Base-by-base conservation (phyloP, 208 protist species). In the Naegleria lovaniensis region DNA sequence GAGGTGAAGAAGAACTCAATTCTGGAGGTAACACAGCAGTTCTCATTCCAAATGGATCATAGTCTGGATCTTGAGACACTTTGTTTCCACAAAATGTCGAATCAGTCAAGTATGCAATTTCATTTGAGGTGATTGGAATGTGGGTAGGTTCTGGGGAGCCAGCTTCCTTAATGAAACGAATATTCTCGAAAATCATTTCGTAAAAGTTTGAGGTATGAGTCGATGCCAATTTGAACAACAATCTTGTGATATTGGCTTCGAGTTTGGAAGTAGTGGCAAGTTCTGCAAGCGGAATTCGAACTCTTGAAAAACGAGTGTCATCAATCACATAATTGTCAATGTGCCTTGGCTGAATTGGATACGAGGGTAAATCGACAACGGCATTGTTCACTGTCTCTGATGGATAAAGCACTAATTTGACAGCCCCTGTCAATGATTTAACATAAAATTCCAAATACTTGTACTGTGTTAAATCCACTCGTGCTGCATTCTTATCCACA, bases 371-470 rank as follows among this genome's bases (percentile, higher is more conserved):
- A 85, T 48, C 41, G 13, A 85, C 22, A 43, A 16, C 5, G 4
- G 29, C 13, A 48, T 48, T 48, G 43, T 48, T 48, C 43, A 48
- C 43, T 9, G 43, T 48, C 7, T 48, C 43, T 9, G 43, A 48
- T 7, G 7, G 43, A 48, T 48, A 48, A 1, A 48, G 7, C 43
- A 48, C 43, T 7, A 48, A 48, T 48, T 48, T 48, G 43, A 48
- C 43, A 48, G 43, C 5, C 41, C 79, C 79, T 43, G 11, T 33
- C 25, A 29, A 16, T 48, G 38, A 19, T 25, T 85, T 85, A 0
- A 85, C 79, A 40, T 6, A 43, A 13, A 85, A 43, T 86, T 86
- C 83, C 41, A 86, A 86, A 33, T 86, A 86, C n/a, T 86, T 29
- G 48, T 51, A 86, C 4, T 33, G 22, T 33, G 5, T 51, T 9